Evolutionary conservation across 257 asterid genomes (phyloP), one percentile per base, ranked within the genome.

Genomic region (Forsythia suspensa): DNA sequence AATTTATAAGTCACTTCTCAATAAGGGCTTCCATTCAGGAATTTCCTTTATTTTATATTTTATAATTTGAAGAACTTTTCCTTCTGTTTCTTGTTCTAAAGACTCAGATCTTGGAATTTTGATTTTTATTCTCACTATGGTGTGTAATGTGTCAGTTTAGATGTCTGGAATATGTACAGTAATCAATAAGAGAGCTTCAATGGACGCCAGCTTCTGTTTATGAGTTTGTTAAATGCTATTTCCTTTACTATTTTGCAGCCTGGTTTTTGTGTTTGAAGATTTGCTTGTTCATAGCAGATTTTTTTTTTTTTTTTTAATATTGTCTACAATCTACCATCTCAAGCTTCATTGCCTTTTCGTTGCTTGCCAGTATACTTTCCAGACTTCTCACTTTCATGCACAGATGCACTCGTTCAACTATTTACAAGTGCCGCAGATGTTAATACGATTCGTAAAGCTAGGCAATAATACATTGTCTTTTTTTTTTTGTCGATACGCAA

Each of bases 1-100:
- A 82, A 83, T 81, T 85, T 84, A 79, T 86, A 77, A 80, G 82
- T 71, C 87, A 88, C 81, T 89, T 86, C 80, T 85, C 55, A 80
- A 77, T 76, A 83, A 88, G 87, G 89, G 84, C 68, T 82, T 77
- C 46, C 57, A 81, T 86, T 80, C 80, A 78, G 73, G 82, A 80
- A 80, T 80, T 80, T 79, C 75, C 63, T 78, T 36, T 8, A 61
- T 8, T 61, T 63, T 63, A 63, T 63, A 63, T 63, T 8, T 29
- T 63, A 63, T 59, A 63, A 63, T 63, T 21, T 63, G 16, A 63
- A 24, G 70, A 63, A 63, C 70, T 63, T 4, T 29, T 61, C 69
- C 4, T 3, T 63, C 70, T 8, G 70, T 63, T 63, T 63, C 39
- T 63, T 24, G 7, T 63, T 3, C 37, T 24, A 3, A 61, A 61